A percentile compares a stretch with the other conserved stretches of the same genome.
Evolutionary conservation across 2,329 filamentous ascomycete genomes (phyloP).

Genomic region (Ceratocystis destructans): DNA sequence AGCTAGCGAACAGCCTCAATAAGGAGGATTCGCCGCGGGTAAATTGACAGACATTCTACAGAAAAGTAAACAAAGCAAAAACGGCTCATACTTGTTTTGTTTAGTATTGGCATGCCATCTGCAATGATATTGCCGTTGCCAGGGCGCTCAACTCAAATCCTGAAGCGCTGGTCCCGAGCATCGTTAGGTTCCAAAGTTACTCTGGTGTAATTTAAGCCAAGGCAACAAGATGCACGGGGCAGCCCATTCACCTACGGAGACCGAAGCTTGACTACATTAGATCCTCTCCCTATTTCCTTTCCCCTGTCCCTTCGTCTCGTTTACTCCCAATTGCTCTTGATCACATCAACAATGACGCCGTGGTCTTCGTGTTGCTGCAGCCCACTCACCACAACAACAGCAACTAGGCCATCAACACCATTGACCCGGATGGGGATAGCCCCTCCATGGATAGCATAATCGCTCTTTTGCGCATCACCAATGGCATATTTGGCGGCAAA

Average conservation of each 20-base stretch:
- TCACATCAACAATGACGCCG: slow-evolving; percentile 56
- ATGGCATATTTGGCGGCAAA: slow-evolving; percentile 55
- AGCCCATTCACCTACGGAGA: no score
- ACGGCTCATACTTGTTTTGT: not conserved
- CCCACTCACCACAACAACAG: slow-evolving; percentile 61
- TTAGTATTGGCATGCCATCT: not conserved
- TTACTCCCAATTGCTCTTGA: slow-evolving; percentile 25
- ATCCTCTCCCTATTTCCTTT: no score
- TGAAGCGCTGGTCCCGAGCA: no score
- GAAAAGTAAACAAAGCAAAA: not conserved
- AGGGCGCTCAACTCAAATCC: not conserved
- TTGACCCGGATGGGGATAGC: slow-evolving; percentile 57
- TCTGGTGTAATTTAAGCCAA: no score
- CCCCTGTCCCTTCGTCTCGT: not conserved
- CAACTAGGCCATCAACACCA: slow-evolving; percentile 63
- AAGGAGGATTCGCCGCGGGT: not conserved
- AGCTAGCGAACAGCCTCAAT: not conserved
- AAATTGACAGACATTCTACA: not conserved
- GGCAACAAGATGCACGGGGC: no score
- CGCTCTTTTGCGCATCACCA: slow-evolving; percentile 38
- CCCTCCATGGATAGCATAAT: slow-evolving; percentile 68
- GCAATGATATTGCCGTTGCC: not conserved
- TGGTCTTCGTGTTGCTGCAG: slow-evolving; percentile 68
- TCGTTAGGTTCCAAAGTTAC: no score
- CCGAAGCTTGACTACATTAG: no score